Conservation (phyloP, 1,284 basidiomycete genomes). For the Paramarasmius palmivorus region DNA sequence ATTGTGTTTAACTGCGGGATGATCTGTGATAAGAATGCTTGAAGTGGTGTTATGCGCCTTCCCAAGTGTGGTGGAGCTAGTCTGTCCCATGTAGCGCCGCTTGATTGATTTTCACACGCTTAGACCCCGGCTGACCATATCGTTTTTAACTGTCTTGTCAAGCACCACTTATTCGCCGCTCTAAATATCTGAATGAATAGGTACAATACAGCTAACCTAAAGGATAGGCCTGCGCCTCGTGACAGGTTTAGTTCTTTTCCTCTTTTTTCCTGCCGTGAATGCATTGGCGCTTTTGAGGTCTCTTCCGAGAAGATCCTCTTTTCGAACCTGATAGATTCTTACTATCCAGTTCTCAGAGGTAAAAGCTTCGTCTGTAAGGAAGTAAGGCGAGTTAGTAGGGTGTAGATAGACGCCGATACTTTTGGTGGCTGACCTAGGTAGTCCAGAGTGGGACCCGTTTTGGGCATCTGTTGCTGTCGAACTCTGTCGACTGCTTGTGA, state of each 20-base stretch:
- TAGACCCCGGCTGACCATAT: too few relatives aligned
- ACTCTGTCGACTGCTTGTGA: conserved; percentile 78
- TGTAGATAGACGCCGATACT: conserved; percentile 11
- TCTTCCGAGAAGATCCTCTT: conserved; percentile 89
- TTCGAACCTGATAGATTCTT: conserved; percentile 95
- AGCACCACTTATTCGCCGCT: neutral
- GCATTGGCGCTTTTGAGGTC: conserved; percentile 85
- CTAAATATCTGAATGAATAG: neutral
- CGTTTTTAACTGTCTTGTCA: too few relatives aligned
- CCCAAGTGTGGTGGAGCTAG: too few relatives aligned
- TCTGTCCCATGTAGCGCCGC: too few relatives aligned
- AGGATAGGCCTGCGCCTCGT: conserved; percentile 55
- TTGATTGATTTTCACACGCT: too few relatives aligned
- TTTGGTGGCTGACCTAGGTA: conserved; percentile 66
- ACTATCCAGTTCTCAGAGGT: conserved; percentile 98
- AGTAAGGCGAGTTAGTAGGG: conserved; percentile 11
- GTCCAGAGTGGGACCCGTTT: conserved; percentile 79
- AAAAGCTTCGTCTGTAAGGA: conserved; percentile 82
- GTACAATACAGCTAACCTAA: conserved; percentile 6
- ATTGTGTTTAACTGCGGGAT: too few relatives aligned
- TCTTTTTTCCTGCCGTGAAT: conserved; percentile 86
- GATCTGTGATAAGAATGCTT: too few relatives aligned
- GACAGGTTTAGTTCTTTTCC: conserved; percentile 72
- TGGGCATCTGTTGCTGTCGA: conserved; percentile 78
- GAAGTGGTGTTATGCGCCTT: too few relatives aligned